Conservation (phyloP, 768 basidiomycete species). For the Pholiota conissans region DNA sequence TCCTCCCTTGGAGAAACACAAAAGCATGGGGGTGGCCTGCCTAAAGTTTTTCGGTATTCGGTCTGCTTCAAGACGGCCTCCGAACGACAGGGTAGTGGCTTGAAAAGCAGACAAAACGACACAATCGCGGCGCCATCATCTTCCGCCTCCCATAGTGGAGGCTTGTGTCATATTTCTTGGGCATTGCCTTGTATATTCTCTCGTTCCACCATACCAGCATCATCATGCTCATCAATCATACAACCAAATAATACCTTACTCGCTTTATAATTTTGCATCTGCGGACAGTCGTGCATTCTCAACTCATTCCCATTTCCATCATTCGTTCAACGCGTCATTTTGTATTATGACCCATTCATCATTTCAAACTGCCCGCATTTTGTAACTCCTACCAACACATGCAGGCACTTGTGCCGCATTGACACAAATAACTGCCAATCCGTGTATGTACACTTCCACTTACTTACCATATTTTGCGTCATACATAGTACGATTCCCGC, state of each 20-base stretch:
- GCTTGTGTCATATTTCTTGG: conserved; percentile 8
- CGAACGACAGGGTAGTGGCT: not conserved
- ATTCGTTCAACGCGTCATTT: not conserved
- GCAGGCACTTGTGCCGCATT: conserved; percentile 7
- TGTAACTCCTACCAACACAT: conserved; percentile 4
- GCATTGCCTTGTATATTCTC: conserved; percentile 16
- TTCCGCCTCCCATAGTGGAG: not conserved
- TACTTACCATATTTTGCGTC: not conserved
- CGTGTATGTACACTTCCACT: conserved; percentile 16
- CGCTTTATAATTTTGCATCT: conserved; percentile 1
- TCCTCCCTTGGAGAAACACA: conserved; percentile 28
- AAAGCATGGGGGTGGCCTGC: conserved; percentile 45
- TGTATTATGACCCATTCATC: conserved; percentile 7
- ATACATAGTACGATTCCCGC: not conserved
- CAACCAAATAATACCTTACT: conserved; percentile 1
- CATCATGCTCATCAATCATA: not conserved
- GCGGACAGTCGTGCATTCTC: not conserved
- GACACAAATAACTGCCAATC: conserved; percentile 1
- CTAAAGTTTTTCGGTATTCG: conserved; percentile 50
- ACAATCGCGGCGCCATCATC: not conserved
- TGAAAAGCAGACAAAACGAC: not conserved
- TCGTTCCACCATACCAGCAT: conserved; percentile 1
- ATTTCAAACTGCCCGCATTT: not conserved
- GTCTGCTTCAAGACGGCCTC: conserved; percentile 21
- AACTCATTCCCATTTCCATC: not conserved